Base-by-base conservation (phyloP, 2,329 filamentous ascomycete genomes). In the Cytospora mali region DNA sequence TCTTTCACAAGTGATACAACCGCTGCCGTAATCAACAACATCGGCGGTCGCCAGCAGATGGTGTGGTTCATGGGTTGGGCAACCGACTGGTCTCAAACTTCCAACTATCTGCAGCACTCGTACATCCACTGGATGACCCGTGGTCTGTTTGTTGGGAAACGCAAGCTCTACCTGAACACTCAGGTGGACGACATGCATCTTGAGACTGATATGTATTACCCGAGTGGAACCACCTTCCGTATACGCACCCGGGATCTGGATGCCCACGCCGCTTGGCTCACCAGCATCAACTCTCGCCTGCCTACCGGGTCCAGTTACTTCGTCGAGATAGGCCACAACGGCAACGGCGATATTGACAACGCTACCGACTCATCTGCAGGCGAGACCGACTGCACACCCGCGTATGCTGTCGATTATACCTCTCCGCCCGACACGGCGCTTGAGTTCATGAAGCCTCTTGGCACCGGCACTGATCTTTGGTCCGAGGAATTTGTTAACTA, bases 121-220 rank as follows among this genome's bases (percentile, higher is more conserved):
- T 87, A 82, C 79, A 87, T 88, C 64, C 81, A 81, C 67, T 88
- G 84, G 85, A 71, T 85, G 35, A 87, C 85, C 6, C 79, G 84
- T 65, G 85, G 85, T 42, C 71, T 87, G 10, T 83, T 84, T 65
- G 75, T 81, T 11, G 84, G 84, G n/a, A 81, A 83, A 69, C 79
- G 83, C 58, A 79, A 84, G 65, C 76, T 81, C 42, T 80, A 84
- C 65, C 72, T 86, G 39, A 81, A 75, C 72, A 81, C 83, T 14
- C 84, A 87, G 68, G 81, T 88, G 33, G 86, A 88, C 68, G 86
- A 88, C 67, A 84, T 88, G 76, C 84, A 87, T 67, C 75, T 88
- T 23, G 75, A 77, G 42, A 79, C 80, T 3, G 77, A 77, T 13
- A 75, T 84, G 39, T 84, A 84, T 69, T 68, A 72, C 21, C 83